Evolutionary conservation across 23 red algal species (phyloP), one percentile per base, ranked within the genome.

Genomic region (Agarophyton chilense): DNA sequence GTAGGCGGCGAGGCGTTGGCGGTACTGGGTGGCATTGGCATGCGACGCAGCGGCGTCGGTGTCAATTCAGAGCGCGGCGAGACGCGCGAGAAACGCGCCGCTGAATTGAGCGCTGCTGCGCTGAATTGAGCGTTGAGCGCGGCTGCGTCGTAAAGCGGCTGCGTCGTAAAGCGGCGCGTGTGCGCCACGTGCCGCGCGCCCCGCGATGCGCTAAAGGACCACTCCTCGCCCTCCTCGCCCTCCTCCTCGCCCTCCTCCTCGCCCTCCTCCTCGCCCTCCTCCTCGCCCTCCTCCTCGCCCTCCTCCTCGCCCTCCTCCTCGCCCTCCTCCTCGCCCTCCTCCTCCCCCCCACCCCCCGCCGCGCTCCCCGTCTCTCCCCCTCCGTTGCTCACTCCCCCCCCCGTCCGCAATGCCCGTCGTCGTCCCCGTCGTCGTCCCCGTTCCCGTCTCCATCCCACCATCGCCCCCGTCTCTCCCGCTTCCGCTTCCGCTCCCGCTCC

Each of bases 1-100:
- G 26, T 94, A 41, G 91, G 91, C 14, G 91, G 91, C 7, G 91
- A 94, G 71, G 91, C 74, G 54, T 94, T 94, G 45, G 91, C 91
- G 5, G 26, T 64, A 42, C 67, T 94, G 86, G 68, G 68, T 11
- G 68, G 12, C 0, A 74, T 74, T 38, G 40, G 25, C 17, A 0
- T n/a, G n/a, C n/a, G n/a, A n/a, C n/a, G 19, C 68, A 18, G 6
- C 33, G 29, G 68, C 41, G 18, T 70, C 21, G 34, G 14, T 18
- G 40, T 29, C 64, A n/a, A 33, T 18, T 16, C 34, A 18, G 44
- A 47, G 44, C 7, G 44, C 44, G 44, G 44, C 44, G 44, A 47
- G 12, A 47, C 7, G 44, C n/a, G n/a, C n/a, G n/a, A 54, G n/a
- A 54, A 18, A 7, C 8, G 52, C 16, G 6, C 16, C n/a, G 52